Evolutionary conservation across 345 rosid genomes (phyloP).

Genomic region (Pelargonium nanum): DNA sequence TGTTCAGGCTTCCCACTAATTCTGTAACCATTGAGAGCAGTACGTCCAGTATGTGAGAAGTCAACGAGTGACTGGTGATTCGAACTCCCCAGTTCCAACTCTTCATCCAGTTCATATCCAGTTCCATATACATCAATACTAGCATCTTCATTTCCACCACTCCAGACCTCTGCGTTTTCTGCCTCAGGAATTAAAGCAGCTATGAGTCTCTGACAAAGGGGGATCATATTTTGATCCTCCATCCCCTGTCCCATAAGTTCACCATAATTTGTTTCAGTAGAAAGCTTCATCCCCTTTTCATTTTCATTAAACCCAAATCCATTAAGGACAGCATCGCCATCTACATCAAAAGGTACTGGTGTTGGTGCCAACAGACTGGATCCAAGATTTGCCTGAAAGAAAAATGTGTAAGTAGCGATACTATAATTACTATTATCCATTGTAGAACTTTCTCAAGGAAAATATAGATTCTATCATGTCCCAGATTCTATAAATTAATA

Average conservation of each 20-base stretch:
- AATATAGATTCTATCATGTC: background rate
- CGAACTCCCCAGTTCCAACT: slow-evolving; percentile 44
- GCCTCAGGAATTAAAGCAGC: slow-evolving; percentile 86
- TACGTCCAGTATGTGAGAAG: slow-evolving; percentile 22
- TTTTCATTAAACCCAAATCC: slow-evolving; percentile 27
- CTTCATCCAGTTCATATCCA: slow-evolving; percentile 46
- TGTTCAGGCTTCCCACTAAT: slow-evolving; percentile 36
- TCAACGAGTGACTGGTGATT: slow-evolving; percentile 28
- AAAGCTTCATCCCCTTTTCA: slow-evolving; percentile 19
- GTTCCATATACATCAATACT: slow-evolving; percentile 40
- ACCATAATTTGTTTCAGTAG: slow-evolving; percentile 10
- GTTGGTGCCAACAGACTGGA: slow-evolving; percentile 14
- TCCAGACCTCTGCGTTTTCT: slow-evolving; percentile 19
- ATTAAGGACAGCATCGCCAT: slow-evolving; percentile 16
- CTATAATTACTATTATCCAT: background rate
- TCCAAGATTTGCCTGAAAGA: slow-evolving; percentile 35
- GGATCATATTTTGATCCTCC: slow-evolving; percentile 29
- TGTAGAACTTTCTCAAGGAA: background rate
- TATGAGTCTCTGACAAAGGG: slow-evolving; percentile 70
- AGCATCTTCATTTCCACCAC: slow-evolving; percentile 36
- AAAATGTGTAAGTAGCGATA: background rate
- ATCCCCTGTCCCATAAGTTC: slow-evolving; percentile 22
- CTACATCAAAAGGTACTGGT: slow-evolving; percentile 15
- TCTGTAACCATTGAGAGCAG: slow-evolving; percentile 39
- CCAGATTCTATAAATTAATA: background rate